Base-by-base conservation (phyloP, 108 stramenopile genomes). In the Cyclotella distinguenda region DNA sequence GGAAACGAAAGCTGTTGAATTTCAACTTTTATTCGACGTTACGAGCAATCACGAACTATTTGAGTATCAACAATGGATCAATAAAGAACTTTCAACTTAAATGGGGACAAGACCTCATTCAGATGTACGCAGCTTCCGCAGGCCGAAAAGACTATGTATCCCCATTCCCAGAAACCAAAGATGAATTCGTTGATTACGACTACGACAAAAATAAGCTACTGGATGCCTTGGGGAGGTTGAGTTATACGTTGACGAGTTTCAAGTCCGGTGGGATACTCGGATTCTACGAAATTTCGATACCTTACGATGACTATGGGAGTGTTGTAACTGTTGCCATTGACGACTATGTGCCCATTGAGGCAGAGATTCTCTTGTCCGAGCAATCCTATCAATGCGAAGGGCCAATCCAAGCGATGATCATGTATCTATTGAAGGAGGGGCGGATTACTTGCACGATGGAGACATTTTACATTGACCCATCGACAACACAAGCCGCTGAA, bases 291-390 rank as follows among this genome's bases (percentile, higher is more conserved):
- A 70, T 85, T 19, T 69, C 71, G 0, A 80, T 85, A 21, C 84
- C 84, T 27, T 77, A 81, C 28, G 84, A 85, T 69, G 84, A 85
- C 50, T 85, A 79, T 66, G 81, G 84, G 0, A 72, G 68, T 47
- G 84, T 85, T 12, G 84, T 85, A 0, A 85, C 84, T 0, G 69
- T 83, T 47, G 84, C 84, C 1, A 54, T 83, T 32, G 84, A 85
- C 49, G 82, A 85, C 40, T 72, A 83, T 64, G 64, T 69, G 34
- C 67, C 72, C 8, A 67, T 85, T 21, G 71, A 77, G 2, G 66
- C 79, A 28, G 75, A 85, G 52, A 78, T 82, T 28, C 54, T 85
- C 2, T 53, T 82, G 12, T 50, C 61, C n/a, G 84, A 85, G 53
- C 79, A 81, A 60, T 74, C 61, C 5, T 39, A 30, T 15, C 33